Percentiles rank a stretch among this genome's conserved stretches.
Conservation (phyloP, 148 eudicot species). For the Heliamphora exappendiculata region DNA sequence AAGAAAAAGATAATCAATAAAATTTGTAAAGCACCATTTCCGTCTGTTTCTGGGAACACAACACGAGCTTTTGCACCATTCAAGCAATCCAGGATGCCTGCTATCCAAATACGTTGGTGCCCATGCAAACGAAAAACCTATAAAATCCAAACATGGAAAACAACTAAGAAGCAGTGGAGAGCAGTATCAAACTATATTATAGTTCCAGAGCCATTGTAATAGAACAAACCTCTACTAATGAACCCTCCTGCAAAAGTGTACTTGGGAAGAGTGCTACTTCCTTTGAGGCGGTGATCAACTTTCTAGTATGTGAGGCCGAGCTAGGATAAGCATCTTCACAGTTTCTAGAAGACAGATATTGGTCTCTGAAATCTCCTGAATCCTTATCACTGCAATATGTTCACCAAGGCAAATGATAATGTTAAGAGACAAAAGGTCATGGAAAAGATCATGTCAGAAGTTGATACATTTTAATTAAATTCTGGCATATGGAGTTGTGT, state of each 20-base stretch:
- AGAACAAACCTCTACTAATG: conserved; percentile 35
- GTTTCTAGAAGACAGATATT: conserved; percentile 8
- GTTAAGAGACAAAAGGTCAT: neutral
- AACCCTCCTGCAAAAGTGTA: conserved; percentile 28
- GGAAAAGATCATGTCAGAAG: neutral
- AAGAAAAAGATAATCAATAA: neutral
- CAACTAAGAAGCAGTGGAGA: neutral
- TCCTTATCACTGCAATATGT: conserved; percentile 22
- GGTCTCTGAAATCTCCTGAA: conserved; percentile 1
- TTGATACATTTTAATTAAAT: neutral
- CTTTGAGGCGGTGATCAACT: conserved; percentile 7
- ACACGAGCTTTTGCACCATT: conserved; percentile 29
- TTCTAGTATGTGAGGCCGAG: conserved; percentile 7
- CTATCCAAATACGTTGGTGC: conserved; percentile 19
- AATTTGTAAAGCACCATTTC: conserved; percentile 13
- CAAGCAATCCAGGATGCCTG: conserved; percentile 22
- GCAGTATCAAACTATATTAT: neutral
- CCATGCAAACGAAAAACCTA: conserved; percentile 26
- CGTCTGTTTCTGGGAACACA: conserved; percentile 14
- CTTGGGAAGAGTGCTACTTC: conserved; percentile 16
- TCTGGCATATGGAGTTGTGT: neutral
- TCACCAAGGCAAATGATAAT: neutral
- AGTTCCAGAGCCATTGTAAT: neutral
- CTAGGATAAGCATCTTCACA: conserved; percentile 14
- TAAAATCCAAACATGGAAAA: conserved; percentile 13